Evolutionary conservation across 2,329 filamentous ascomycete genomes (phyloP).

Genomic region (Colletotrichum filicis): DNA sequence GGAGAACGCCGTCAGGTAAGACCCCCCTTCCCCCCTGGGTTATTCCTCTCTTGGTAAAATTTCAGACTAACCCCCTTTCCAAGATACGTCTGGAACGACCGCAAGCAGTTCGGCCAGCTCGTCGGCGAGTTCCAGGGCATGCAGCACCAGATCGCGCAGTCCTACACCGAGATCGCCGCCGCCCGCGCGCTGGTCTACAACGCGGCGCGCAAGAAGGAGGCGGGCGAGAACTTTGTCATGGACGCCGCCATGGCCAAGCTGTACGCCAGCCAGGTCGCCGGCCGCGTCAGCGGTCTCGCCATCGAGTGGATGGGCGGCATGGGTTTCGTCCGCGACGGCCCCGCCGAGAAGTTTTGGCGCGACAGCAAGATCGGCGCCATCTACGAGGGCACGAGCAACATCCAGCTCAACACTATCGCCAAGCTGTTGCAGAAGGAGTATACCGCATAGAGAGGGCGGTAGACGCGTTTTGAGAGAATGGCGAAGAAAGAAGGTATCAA

Average conservation of each 20-base stretch:
- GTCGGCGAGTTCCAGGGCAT: constrained; percentile 98
- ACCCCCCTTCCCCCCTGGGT: neutral
- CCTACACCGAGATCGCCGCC: constrained; percentile 92
- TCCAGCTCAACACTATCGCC: constrained; percentile 75
- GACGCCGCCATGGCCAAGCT: constrained; percentile 99
- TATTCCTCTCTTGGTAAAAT: no score
- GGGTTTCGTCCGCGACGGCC: constrained; percentile 96
- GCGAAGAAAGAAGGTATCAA: neutral
- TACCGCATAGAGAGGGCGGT: constrained; percentile 49
- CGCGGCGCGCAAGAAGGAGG: constrained; percentile 97
- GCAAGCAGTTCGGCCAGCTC: constrained; percentile 93
- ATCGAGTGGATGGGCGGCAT: constrained; percentile 99
- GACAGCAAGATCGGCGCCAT: constrained; percentile 99
- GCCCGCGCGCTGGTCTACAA: constrained; percentile 95
- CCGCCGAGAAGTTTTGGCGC: constrained; percentile 97
- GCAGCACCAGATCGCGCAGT: constrained; percentile 98
- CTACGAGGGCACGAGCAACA: constrained; percentile 91
- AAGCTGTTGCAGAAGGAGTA: constrained; percentile 73
- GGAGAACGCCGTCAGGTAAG: constrained; percentile 87
- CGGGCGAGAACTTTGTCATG: constrained; percentile 91
- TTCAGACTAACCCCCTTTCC: no score
- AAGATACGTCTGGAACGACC: constrained; percentile 96
- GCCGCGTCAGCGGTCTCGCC: constrained; percentile 83
- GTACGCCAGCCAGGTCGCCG: constrained; percentile 92
- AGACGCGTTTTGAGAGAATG: no score